Evolutionary conservation across 768 basidiomycete species (phyloP).

Genomic region (Galerina sulciceps): DNA sequence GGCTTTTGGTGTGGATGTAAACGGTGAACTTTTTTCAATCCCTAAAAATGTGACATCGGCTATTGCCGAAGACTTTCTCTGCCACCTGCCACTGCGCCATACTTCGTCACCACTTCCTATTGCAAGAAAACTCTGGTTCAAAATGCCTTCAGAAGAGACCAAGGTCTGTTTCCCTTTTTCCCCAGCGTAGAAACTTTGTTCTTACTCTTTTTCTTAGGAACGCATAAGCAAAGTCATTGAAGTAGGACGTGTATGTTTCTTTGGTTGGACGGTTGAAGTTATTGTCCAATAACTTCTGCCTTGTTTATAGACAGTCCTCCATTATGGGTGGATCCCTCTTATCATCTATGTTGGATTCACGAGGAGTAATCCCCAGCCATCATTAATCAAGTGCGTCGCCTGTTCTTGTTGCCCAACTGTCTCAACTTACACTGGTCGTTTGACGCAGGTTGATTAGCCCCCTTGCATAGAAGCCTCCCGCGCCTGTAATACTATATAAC

Average conservation of each 20-base stretch:
- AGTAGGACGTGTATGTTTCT: constrained; percentile 66
- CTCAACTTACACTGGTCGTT: constrained; percentile 12
- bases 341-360: constrained; percentile 97
- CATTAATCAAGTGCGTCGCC: constrained; percentile 85
- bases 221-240: constrained; percentile 82
- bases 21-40: constrained; percentile 11
- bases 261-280: background rate
- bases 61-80: constrained; percentile 36
- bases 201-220: constrained; percentile 53
- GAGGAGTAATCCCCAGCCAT: constrained; percentile 91
- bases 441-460: constrained; percentile 84
- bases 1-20: constrained; percentile 20
- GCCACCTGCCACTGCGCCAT: constrained; percentile 14
- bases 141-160: constrained; percentile 91
- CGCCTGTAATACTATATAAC: constrained; percentile 27
- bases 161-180: constrained; percentile 54
- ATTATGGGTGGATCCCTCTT: constrained; percentile 96
- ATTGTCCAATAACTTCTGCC: background rate
- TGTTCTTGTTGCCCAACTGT: background rate
- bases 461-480: constrained; percentile 63
- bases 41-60: constrained; percentile 41
- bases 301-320: constrained; percentile 73
- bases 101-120: constrained; percentile 22
- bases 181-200: background rate
- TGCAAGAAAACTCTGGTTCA: constrained; percentile 23